These are phyloP conservation scores for Ophiostoma ips DNA, from an alignment of 2,329 filamentous ascomycete species.

Conservation along the genomic window DNA sequence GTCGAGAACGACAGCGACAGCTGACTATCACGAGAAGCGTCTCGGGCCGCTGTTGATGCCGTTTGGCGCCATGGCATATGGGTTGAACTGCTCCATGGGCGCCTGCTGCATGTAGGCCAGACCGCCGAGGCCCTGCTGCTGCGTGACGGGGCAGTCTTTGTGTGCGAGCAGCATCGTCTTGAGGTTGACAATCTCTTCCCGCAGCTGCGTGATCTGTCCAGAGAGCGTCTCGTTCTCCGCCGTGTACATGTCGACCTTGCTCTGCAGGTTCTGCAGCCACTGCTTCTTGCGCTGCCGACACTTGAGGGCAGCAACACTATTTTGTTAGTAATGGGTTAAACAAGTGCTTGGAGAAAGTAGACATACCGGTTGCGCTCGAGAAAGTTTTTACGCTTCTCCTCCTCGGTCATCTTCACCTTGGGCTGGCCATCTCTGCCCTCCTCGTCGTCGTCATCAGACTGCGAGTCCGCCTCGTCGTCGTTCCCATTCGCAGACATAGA, in stretches of 20 bases:
- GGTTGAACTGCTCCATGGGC: conserved; percentile 39
- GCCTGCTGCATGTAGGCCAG: conserved; percentile 36
- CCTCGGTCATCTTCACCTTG: conserved; percentile 83
- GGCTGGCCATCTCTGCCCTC: conserved; percentile 44
- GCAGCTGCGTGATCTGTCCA: conserved; percentile 66
- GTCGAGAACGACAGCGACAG: too few relatives aligned
- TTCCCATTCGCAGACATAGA: neutral
- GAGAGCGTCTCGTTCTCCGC: conserved; percentile 82
- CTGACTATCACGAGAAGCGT: conserved; percentile 34
- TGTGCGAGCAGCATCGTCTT: conserved; percentile 88
- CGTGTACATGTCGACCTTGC: conserved; percentile 86
- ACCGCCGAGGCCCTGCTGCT: conserved; percentile 55
- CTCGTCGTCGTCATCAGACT: conserved; percentile 30
- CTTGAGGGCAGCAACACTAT: conserved; percentile 85
- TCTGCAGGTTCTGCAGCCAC: conserved; percentile 89
- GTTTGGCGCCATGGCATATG: conserved; percentile 26
- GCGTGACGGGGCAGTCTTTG: conserved; percentile 89
- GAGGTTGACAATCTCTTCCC: conserved; percentile 87
- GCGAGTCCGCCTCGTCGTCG: conserved; percentile 17
- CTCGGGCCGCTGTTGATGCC: conserved; percentile 20
- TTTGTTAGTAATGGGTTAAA: neutral
- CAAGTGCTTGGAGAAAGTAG: neutral
- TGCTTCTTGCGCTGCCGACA: conserved; percentile 98
- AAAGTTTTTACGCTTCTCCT: conserved; percentile 98
- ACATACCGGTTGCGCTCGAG: conserved; percentile 78